Evolutionary conservation across 495 filamentous ascomycete species (phyloP), one percentile per base, ranked within the genome.

Genomic region (Geoglossum glabrum): DNA sequence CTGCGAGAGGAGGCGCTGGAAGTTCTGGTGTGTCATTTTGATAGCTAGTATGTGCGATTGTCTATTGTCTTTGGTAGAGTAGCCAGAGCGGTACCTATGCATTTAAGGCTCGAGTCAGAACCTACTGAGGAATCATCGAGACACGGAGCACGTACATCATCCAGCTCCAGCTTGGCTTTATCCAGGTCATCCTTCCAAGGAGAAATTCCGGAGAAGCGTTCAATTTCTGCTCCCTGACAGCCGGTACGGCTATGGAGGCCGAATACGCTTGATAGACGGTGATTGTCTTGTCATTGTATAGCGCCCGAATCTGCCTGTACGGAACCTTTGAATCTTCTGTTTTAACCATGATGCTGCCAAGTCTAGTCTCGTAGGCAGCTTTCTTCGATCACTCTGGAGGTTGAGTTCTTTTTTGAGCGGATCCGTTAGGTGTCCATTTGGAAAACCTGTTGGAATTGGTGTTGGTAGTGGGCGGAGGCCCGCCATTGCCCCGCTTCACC

Each of bases 211-310:
- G 49, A 68, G 60, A 55, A 83, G 73, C 1, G 66, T 71, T 61
- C 83, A 78, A 3, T 15, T 40, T 40, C 36, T 40, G 36, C 36
- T 65, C 51, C 19, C 63, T 13, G 9, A 84, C 69, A 15, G 78
- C 81, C 10, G 78, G 67, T 6, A 63, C 49, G 4, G 81, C 78
- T 63, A 84, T 83, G 52, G 63, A 31, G 46, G 63, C 47, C 28
- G 67, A 68, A 65, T 83, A 83, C 38, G 80, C 80, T 71, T 82
- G 79, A 67, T 83, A 84, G 61, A 84, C 73, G 0, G 76, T 79
- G 54, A 83, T 77, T 38, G 73, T 77, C 23, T 66, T 56, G 0
- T 61, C 45, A 50, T 69, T 69, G 67, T 75, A 72, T 46, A 60
- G 59, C 43, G 78, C 77, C 38, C 79, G 75, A 62, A 82, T 77